Base-by-base conservation (phyloP, 768 basidiomycete genomes). In the Tylopilus felleus region DNA sequence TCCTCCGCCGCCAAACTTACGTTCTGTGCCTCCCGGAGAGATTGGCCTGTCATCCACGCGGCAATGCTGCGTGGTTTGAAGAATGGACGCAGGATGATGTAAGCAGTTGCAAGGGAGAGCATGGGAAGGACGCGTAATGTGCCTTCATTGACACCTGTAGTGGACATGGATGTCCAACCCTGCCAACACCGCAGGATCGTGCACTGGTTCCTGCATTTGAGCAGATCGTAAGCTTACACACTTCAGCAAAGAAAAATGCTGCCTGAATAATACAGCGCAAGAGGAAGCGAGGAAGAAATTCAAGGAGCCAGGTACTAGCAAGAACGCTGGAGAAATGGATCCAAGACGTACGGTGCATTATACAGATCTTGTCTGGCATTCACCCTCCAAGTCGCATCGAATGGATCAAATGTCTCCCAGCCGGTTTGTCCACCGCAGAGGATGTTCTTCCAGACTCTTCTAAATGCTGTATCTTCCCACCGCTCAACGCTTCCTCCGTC, bases 81-180 rank as follows among this genome's bases (percentile, higher is more conserved):
- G 71, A 88, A 84, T 0, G 86, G 86, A 9, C 86, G 78, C 0
- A 88, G 74, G 19, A 87, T 72, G 52, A 80, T 69, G 57, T 89
- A 88, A 0, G 85, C 79, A 0, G 82, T 77, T 8, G 82, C 70
- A 19, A 83, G 74, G 0, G 69, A 68, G 43, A 87, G 68, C 66
- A 79, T 75, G 0, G 85, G 85, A 39, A 83, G 76, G n/a, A 87
- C 79, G 2, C 76, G 74, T 1, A 88, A 73, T 0, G 85, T 87
- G 13, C 86, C 86, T 63, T 87, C 83, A 16, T 71, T 71, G 0
- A 80, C 78, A 0, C 80, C 82, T 5, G 83, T 83, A 40, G 62
- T 69, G 7, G 79, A 81, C 57, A 82, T 68, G 10, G 75, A 77
- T 10, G 77, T 78, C 80, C 80, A 83, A 1, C 76, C 86, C 67